A percentile compares a stretch with the other conserved stretches of the same genome.
Conservation (phyloP, 2,329 filamentous ascomycete genomes). For the Dichotomopilus funicola region DNA sequence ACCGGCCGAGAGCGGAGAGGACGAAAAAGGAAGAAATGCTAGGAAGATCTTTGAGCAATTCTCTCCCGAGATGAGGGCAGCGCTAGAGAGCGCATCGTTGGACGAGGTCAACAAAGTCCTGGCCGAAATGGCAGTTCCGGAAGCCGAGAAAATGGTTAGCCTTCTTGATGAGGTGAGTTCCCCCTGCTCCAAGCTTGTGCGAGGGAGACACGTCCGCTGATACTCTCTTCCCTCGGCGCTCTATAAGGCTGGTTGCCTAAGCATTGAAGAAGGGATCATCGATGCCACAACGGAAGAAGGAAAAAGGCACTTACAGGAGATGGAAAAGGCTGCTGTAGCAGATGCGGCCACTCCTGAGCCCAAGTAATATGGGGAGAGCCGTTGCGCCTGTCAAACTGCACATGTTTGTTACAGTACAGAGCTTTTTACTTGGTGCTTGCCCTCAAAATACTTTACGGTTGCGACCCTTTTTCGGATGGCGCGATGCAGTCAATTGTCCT, state of each 20-base stretch:
- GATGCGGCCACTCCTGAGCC: neutral
- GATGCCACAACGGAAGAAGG: conserved; percentile 2
- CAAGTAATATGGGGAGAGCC: neutral
- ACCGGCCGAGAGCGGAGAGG: neutral
- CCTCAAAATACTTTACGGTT: too few species aligned
- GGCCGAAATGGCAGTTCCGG: neutral
- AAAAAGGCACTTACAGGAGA: neutral
- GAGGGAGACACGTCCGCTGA: neutral
- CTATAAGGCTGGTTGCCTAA: neutral
- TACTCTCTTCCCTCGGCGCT: neutral
- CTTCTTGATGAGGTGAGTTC: neutral
- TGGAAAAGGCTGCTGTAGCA: neutral
- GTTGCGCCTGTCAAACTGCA: neutral
- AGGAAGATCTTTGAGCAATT: neutral
- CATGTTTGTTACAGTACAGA: too few species aligned
- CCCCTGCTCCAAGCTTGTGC: neutral
- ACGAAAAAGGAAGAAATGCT: neutral
- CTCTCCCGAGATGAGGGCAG: neutral
- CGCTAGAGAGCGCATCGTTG: neutral
- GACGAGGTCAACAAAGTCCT: neutral
- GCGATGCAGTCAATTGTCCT: too few species aligned
- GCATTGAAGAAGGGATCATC: neutral
- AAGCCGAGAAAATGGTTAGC: neutral
- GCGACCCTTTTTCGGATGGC: too few species aligned
- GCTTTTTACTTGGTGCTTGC: too few species aligned